These are phyloP conservation scores for Physaria fendleri DNA, from an alignment of 345 rosid species.

Conservation along the genomic window DNA sequence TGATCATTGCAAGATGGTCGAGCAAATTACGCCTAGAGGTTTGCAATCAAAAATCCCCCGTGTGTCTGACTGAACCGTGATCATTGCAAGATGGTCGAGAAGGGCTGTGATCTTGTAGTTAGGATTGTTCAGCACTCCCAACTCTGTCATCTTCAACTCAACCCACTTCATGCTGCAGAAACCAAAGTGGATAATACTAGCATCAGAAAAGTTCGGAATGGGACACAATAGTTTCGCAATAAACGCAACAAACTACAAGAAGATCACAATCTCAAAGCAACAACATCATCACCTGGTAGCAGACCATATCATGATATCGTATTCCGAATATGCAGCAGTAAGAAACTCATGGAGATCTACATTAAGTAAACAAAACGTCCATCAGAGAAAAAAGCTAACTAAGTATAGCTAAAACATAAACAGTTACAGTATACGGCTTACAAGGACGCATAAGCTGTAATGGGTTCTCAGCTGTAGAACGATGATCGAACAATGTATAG, in stretches of 20 bases:
- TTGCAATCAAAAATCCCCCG: conserved; percentile 89
- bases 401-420: neutral
- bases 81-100: conserved; percentile 89
- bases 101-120: conserved; percentile 93
- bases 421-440: conserved; percentile 28
- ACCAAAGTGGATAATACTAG: neutral
- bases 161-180: conserved; percentile 92
- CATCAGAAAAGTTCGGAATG: neutral
- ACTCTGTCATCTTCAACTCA: conserved; percentile 94
- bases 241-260: neutral
- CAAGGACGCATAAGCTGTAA: conserved; percentile 97
- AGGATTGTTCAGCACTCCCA: conserved; percentile 81
- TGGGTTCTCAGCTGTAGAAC: no score
- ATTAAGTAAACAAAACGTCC: conserved; percentile 3
- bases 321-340: conserved; percentile 78
- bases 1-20: conserved; percentile 91
- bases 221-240: neutral
- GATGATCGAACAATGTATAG: no score
- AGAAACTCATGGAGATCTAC: conserved; percentile 98
- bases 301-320: conserved; percentile 97
- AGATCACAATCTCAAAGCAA: neutral
- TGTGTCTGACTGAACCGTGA: conserved; percentile 85
- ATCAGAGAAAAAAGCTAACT: neutral
- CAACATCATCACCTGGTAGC: conserved; percentile 63
- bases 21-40: conserved; percentile 85